These are phyloP conservation scores for Penicillium verhagenii DNA, from an alignment of 495 filamentous ascomycete species.

Conservation along the genomic window DNA sequence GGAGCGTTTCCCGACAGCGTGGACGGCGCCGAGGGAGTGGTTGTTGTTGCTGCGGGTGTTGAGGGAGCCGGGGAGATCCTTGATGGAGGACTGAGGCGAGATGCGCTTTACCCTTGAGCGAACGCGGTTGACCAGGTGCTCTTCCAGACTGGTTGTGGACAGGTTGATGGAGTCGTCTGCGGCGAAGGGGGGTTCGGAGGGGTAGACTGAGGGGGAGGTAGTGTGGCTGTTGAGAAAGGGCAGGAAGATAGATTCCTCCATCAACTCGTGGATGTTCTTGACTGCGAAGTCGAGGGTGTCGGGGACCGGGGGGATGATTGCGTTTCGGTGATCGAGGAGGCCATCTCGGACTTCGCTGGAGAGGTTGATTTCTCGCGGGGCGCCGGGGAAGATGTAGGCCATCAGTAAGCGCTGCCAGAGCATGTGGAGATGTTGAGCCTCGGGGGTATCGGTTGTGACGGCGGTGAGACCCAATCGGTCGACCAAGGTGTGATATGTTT, in stretches of 20 bases:
- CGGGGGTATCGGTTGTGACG: slow-evolving; percentile 45
- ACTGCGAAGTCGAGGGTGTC: slow-evolving; percentile 84
- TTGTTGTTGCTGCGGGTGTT: slow-evolving; percentile 29
- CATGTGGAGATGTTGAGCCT: slow-evolving; percentile 69
- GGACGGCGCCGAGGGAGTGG: slow-evolving; percentile 34
- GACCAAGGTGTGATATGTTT: slow-evolving; percentile 63
- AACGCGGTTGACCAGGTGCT: slow-evolving; percentile 30
- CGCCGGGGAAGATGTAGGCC: slow-evolving; percentile 58
- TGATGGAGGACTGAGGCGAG: slow-evolving; percentile 45
- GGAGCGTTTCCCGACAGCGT: slow-evolving; percentile 36
- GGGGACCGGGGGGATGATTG: slow-evolving; percentile 69
- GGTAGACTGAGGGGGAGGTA: slow-evolving; percentile 30
- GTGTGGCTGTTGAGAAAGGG: slow-evolving; percentile 44
- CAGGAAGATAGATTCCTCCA: slow-evolving; percentile 86
- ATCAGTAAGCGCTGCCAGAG: slow-evolving; percentile 63
- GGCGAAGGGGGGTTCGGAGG: slow-evolving; percentile 30
- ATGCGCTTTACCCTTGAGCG: slow-evolving; percentile 37
- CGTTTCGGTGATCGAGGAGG: slow-evolving; percentile 63
- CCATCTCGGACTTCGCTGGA: slow-evolving; percentile 80
- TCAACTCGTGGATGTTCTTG: slow-evolving; percentile 86
- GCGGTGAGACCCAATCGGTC: slow-evolving; percentile 40
- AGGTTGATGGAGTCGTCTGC: slow-evolving; percentile 37
- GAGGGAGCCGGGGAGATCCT: slow-evolving; percentile 34
- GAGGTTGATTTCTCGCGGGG: slow-evolving; percentile 89
- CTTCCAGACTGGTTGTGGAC: slow-evolving; percentile 31